Percentiles rank a stretch among this genome's conserved stretches.
phyloP scores from a whole-genome alignment of 2,329 filamentous ascomycete genomes.

The Bipolaris cookei region DNA sequence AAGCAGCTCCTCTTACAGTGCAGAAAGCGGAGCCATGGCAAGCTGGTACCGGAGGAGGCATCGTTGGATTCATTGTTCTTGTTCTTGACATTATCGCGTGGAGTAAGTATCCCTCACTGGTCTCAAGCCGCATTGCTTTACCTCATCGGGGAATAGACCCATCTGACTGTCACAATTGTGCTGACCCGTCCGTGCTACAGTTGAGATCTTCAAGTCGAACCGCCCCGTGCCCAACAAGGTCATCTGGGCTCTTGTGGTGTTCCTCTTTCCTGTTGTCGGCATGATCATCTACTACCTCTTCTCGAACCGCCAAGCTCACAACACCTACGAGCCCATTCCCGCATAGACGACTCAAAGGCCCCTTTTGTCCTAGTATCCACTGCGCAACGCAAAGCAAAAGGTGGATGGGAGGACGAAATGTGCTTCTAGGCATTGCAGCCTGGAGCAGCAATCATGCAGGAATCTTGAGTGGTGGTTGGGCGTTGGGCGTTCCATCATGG shows the following conservation, averaged over 20 bases:
- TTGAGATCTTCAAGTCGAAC: conserved; percentile 69
- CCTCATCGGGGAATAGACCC: not conserved
- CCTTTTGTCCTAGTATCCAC: too few relatives aligned
- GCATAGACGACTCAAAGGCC: conserved; percentile 16
- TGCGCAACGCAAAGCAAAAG: not conserved
- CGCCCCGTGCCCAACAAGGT: conserved; percentile 64
- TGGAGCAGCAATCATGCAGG: not conserved
- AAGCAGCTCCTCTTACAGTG: conserved; percentile 55
- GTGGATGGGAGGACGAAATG: not conserved
- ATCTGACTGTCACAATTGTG: not conserved
- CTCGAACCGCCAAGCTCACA: conserved; percentile 65
- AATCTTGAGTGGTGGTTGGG: not conserved
- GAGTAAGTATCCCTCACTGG: conserved; percentile 54
- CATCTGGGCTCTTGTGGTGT: conserved; percentile 68
- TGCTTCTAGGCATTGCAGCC: not conserved
- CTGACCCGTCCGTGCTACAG: conserved; percentile 48
- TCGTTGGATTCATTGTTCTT: conserved; percentile 66
- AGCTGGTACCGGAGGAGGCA: conserved; percentile 66
- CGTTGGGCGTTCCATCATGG: not conserved
- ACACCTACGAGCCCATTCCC: conserved; percentile 61
- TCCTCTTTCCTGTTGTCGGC: conserved; percentile 68
- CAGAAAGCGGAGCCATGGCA: conserved; percentile 58
- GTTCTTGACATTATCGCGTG: conserved; percentile 68
- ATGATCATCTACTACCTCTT: conserved; percentile 69
- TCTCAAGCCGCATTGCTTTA: not conserved